These are phyloP conservation scores for Colletotrichum sp. DNA, from an alignment of 2,329 filamentous ascomycete species.

Conservation along the genomic window DNA sequence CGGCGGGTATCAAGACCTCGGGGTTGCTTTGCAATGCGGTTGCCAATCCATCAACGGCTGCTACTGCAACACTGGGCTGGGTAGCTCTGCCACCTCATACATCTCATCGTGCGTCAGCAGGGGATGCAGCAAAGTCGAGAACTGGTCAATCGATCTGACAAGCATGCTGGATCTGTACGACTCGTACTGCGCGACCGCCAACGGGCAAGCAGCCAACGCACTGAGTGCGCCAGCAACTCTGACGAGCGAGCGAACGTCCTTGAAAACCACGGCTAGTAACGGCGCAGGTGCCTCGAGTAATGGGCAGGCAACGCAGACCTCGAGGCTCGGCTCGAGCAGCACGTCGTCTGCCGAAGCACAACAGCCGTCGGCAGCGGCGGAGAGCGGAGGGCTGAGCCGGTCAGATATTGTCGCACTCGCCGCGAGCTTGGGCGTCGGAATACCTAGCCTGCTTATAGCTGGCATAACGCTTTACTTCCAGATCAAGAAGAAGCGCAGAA, in stretches of 20 bases:
- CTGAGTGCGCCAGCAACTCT: background rate
- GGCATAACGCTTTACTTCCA: slow-evolving; percentile 23
- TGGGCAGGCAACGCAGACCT: background rate
- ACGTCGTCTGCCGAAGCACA: background rate
- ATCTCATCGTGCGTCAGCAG: slow-evolving; percentile 26
- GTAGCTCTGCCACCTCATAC: slow-evolving; percentile 27
- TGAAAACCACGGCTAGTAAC: background rate
- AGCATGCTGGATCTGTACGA: slow-evolving; percentile 27
- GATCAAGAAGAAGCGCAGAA: slow-evolving; percentile 23
- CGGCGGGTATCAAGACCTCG: slow-evolving; percentile 24
- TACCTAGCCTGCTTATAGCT: slow-evolving; percentile 39
- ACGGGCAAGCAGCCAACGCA: slow-evolving; percentile 16
- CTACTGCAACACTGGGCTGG: slow-evolving; percentile 26
- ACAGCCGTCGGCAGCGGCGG: background rate
- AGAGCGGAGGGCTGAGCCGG: slow-evolving; percentile 25
- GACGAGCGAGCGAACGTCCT: background rate
- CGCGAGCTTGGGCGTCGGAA: slow-evolving; percentile 29
- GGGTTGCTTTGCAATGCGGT: slow-evolving; percentile 26
- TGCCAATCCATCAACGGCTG: slow-evolving; percentile 28
- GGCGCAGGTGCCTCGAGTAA: background rate
- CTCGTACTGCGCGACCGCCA: slow-evolving; percentile 28
- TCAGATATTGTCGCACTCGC: slow-evolving; percentile 29
- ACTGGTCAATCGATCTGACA: slow-evolving; percentile 24
- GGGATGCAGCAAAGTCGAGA: slow-evolving; percentile 24
- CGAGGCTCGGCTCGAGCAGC: background rate